Conservation (phyloP, 1,139 yeast species). For the Geotrichum klebahnii region DNA sequence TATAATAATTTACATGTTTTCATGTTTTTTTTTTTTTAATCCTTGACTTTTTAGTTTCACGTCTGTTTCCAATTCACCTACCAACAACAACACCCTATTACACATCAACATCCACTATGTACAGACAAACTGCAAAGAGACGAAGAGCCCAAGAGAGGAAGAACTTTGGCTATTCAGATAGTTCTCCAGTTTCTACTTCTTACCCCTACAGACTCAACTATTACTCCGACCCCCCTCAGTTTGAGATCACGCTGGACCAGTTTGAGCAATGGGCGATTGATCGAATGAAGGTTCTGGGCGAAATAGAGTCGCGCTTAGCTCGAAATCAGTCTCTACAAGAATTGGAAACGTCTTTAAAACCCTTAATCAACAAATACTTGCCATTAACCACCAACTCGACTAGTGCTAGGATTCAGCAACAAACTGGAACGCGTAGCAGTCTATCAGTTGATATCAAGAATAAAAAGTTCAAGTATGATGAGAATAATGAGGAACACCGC, state of each 20-base stretch:
- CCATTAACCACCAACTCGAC: constrained; percentile 50
- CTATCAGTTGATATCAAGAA: constrained; percentile 23
- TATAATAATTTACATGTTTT: too few relatives aligned
- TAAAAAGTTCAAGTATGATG: constrained; percentile 15
- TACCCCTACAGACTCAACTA: constrained; percentile 58
- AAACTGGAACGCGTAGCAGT: constrained; percentile 7
- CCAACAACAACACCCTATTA: not conserved
- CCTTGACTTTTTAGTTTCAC: not conserved
- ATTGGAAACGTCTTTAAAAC: constrained; percentile 59
- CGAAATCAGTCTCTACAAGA: constrained; percentile 65
- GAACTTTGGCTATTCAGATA: constrained; percentile 46
- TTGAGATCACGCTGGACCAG: constrained; percentile 84
- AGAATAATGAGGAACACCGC: constrained; percentile 46
- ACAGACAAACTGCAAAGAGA: constrained; percentile 58
- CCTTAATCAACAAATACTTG: constrained; percentile 57
- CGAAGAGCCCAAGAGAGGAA: constrained; percentile 70
- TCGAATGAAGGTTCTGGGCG: constrained; percentile 74
- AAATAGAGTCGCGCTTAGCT: constrained; percentile 70
- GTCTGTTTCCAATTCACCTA: not conserved
- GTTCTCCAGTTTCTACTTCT: constrained; percentile 25
- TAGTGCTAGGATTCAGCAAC: constrained; percentile 27
- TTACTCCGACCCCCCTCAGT: constrained; percentile 69
- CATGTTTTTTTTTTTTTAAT: not conserved
- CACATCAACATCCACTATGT: constrained; percentile 46
- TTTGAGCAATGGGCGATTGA: constrained; percentile 96